Evolutionary conservation across 805 yeast species (phyloP), one percentile per base, ranked within the genome.

Genomic region (Candida dajiaensis): DNA sequence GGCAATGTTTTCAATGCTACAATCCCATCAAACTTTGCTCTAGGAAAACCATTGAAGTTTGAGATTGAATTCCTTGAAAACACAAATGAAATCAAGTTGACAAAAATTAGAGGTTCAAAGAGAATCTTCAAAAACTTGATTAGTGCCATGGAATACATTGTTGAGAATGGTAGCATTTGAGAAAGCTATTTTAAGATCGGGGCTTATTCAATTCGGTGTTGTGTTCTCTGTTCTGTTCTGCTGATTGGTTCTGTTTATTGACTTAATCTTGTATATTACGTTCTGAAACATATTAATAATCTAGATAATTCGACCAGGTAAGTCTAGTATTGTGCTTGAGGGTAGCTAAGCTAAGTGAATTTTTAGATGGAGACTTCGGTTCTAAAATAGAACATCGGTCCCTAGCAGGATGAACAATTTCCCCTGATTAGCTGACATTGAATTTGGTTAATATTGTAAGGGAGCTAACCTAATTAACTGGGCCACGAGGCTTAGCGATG

Each of bases 41-140:
- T 64, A 40, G 76, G 77, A 12, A 65, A 75, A 47, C 74, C 74
- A 47, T 62, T 77, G 53, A 70, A 65, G 51, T 77, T 77, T 52
- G 68, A 67, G 53, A 72, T 77, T 21, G 69, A 62, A 44, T 66
- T 74, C 29, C 63, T 69, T 26, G 72, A 67, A 44, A 64, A 69
- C 40, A 57, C 61, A 10, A 63, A 66, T 45, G 53, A 68, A 23
- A 67, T 76, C 43, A 70, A 68, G 48, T 57, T 77, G 41, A 62
- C 62, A 25, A 71, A 69, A 55, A 56, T 66, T 22, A 74, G 69
- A 58, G 82, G 82, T 6, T 66, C 74, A 15, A 66, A 66, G 41
- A 73, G 66, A 48, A 71, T 73, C 6, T 76, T 76, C 59, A 63
- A 61, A 42, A 74, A 69, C 46, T 64, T 77, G 56, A 52, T 65